phyloP scores from a whole-genome alignment of 495 filamentous ascomycete genomes.

The Chaetomium cochliodes region DNA sequence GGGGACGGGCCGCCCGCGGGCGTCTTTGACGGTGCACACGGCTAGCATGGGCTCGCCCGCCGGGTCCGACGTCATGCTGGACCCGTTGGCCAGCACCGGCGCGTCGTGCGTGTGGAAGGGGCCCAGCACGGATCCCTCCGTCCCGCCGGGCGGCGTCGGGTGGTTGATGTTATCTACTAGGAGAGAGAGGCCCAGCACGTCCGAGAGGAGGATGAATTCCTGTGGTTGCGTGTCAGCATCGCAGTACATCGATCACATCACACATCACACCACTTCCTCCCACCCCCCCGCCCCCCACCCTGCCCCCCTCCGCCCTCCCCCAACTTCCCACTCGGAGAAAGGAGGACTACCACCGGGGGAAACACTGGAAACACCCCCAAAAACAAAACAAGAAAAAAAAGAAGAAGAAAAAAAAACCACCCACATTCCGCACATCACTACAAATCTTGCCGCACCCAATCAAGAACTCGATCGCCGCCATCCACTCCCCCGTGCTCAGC shows the following conservation, averaged over 20 bases:
- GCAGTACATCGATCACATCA: background rate
- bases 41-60: conserved; percentile 71
- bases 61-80: conserved; percentile 68
- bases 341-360: too few species aligned
- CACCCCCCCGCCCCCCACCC: background rate
- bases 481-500: conserved; percentile 78
- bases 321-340: too few species aligned
- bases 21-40: conserved; percentile 72
- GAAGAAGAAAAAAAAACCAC: conserved; percentile 2
- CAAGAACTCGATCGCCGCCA: conserved; percentile 67
- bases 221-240: conserved; percentile 32
- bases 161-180: conserved; percentile 91
- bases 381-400: too few species aligned
- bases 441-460: conserved; percentile 72
- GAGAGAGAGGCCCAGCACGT: conserved; percentile 84
- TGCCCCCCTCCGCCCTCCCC: too few species aligned
- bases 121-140: conserved; percentile 86
- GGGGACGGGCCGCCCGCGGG: conserved; percentile 61
- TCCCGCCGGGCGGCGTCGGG: conserved; percentile 71
- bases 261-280: too few species aligned
- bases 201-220: conserved; percentile 94
- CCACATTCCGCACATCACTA: conserved; percentile 58
- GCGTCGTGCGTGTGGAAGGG: conserved; percentile 95
- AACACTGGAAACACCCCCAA: too few species aligned
- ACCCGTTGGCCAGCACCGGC: conserved; percentile 59